A percentile compares a stretch with the other conserved stretches of the same genome.
These are phyloP conservation scores for Daldinia vernicosa DNA, from an alignment of 495 filamentous ascomycete species.

Conservation along the genomic window DNA sequence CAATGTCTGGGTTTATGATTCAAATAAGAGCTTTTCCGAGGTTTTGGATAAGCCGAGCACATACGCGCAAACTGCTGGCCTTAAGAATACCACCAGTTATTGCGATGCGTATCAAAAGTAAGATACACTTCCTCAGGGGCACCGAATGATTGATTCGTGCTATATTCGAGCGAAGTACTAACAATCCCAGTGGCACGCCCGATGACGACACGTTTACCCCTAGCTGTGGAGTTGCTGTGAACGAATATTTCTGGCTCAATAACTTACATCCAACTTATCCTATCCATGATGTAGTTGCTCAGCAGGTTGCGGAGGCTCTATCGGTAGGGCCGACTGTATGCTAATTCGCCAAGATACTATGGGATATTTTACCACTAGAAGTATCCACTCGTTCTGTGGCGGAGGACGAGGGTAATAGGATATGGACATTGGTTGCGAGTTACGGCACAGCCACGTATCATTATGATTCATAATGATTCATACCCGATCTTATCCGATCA, in stretches of 20 bases:
- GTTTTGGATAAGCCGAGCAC: slow-evolving; percentile 63
- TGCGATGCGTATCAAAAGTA: slow-evolving; percentile 66
- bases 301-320: slow-evolving; percentile 57
- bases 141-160: neutral
- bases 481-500: neutral
- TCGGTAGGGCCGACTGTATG: slow-evolving; percentile 47
- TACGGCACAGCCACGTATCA: neutral
- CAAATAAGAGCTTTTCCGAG: slow-evolving; percentile 59
- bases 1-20: slow-evolving; percentile 58
- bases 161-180: neutral
- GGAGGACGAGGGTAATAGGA: neutral
- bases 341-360: neutral
- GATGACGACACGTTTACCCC: slow-evolving; percentile 56
- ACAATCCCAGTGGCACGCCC: slow-evolving; percentile 61
- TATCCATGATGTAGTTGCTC: slow-evolving; percentile 65
- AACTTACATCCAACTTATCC: slow-evolving; percentile 67
- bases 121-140: slow-evolving; percentile 31
- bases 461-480: slow-evolving; percentile 1
- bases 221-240: slow-evolving; percentile 61
- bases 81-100: slow-evolving; percentile 64
- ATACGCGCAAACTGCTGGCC: slow-evolving; percentile 55
- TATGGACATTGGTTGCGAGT: neutral
- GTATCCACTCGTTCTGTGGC: neutral
- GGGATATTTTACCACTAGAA: neutral
- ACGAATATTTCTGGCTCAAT: slow-evolving; percentile 73